phyloP scores from a whole-genome alignment of 1,139 yeast species.

The Saccharomycopsis hybrid region DNA sequence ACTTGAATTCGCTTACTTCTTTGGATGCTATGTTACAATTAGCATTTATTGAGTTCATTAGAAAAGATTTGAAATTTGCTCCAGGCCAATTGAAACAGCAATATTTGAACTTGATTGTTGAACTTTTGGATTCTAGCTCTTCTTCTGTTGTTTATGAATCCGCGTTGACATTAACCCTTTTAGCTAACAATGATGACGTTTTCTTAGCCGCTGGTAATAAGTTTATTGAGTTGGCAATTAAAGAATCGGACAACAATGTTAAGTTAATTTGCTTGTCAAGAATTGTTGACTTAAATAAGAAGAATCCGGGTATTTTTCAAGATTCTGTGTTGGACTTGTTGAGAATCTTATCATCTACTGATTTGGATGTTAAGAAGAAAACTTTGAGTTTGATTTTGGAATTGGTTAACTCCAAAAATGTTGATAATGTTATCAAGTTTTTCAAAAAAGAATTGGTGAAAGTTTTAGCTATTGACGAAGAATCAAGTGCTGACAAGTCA shows the following conservation, averaged over 20 bases:
- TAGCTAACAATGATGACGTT: conserved; percentile 60
- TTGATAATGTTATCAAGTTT: conserved; percentile 86
- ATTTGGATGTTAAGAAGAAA: conserved; percentile 82
- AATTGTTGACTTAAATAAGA: conserved; percentile 66
- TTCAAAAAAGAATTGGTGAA: conserved; percentile 86
- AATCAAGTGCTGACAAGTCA: conserved; percentile 58
- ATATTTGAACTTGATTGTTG: conserved; percentile 67
- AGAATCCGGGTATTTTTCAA: conserved; percentile 79
- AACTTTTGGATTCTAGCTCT: conserved; percentile 62
- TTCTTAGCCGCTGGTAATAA: conserved; percentile 74
- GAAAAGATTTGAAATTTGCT: conserved; percentile 65
- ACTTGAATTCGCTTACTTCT: conserved; percentile 54
- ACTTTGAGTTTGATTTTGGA: conserved; percentile 79
- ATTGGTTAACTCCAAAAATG: conserved; percentile 80
- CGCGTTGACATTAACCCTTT: conserved; percentile 72
- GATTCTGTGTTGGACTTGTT: conserved; percentile 82
- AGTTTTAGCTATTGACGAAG: conserved; percentile 47
- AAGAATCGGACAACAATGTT: conserved; percentile 89
- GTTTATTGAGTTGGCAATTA: conserved; percentile 81
- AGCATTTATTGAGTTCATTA: conserved; percentile 85
- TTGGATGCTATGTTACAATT: conserved; percentile 83
- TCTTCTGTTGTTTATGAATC: conserved; percentile 89
- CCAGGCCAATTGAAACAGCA: conserved; percentile 56
- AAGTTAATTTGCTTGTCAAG: conserved; percentile 88
- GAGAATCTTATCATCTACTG: conserved; percentile 80